Evolutionary conservation across 495 filamentous ascomycete genomes (phyloP).

Genomic region (Elasticomyces elasticus): DNA sequence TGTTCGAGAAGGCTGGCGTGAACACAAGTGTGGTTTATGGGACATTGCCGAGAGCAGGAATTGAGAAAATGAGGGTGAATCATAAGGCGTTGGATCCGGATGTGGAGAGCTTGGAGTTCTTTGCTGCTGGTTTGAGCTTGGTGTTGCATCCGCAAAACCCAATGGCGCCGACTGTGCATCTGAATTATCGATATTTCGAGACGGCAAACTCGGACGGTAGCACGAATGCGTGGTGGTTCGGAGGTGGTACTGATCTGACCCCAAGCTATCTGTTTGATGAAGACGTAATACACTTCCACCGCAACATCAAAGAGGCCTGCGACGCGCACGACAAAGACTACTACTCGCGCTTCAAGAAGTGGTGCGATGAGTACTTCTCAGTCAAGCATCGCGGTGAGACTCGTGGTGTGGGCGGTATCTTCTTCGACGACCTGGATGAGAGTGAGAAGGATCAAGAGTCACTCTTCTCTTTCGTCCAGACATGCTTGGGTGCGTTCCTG

Average conservation of each 20-base stretch:
- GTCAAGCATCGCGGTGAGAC: conserved; percentile 81
- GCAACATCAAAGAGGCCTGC: conserved; percentile 81
- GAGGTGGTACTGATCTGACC: conserved; percentile 88
- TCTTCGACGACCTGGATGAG: conserved; percentile 95
- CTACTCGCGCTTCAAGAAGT: conserved; percentile 92
- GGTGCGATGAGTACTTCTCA: conserved; percentile 97
- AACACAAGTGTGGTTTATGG: conserved; percentile 94
- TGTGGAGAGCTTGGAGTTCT: conserved; percentile 78
- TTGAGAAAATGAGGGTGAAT: conserved; percentile 86
- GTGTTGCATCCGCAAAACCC: conserved; percentile 90
- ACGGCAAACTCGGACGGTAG: conserved; percentile 66
- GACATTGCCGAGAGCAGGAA: conserved; percentile 74
- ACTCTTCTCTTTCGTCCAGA: conserved; percentile 82
- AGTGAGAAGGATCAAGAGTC: conserved; percentile 79
- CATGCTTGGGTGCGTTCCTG: conserved; percentile 74
- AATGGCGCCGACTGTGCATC: conserved; percentile 92
- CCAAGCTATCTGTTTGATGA: conserved; percentile 93
- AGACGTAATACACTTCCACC: conserved; percentile 94
- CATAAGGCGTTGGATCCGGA: conserved; percentile 81
- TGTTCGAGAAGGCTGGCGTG: conserved; percentile 97
- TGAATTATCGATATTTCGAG: conserved; percentile 99
- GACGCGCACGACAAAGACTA: conserved; percentile 87
- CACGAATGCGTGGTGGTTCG: conserved; percentile 92
- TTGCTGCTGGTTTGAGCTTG: conserved; percentile 84
- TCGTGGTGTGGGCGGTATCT: conserved; percentile 92